Evolutionary conservation across 192 early-diverging fungal species (phyloP).

Genomic region (Entomortierella parvispora): DNA sequence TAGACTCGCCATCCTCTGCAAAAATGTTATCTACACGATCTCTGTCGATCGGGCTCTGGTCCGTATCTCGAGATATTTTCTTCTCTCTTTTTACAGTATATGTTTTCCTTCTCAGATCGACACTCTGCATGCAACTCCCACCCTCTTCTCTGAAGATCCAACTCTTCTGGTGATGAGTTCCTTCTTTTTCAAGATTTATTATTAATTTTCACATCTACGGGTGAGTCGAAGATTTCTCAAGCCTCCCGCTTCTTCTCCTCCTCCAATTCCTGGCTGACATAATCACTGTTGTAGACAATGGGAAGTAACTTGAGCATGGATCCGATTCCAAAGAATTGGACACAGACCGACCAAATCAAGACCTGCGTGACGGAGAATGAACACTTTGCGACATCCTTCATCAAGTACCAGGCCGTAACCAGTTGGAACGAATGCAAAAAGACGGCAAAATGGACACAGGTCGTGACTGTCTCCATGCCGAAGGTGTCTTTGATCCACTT

Average conservation of each 20-base stretch:
- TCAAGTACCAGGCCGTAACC: constrained; percentile 25
- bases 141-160: too few species aligned
- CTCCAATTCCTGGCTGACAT: constrained; percentile 24
- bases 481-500: constrained; percentile 3
- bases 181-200: too few species aligned
- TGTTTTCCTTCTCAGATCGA: too few species aligned
- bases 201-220: too few species aligned
- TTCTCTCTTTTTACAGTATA: too few species aligned
- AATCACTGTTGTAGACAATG: constrained; percentile 40
- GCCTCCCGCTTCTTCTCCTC: constrained; percentile 2
- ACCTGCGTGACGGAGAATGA: constrained; percentile 20
- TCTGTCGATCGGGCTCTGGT: too few species aligned
- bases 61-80: too few species aligned
- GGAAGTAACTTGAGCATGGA: constrained; percentile 46
- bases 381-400: constrained; percentile 15
- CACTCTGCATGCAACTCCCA: too few species aligned
- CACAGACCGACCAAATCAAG: constrained; percentile 20
- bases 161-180: too few species aligned
- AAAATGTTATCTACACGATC: too few species aligned
- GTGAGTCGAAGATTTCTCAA: not conserved
- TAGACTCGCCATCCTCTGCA: too few species aligned
- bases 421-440: constrained; percentile 25
- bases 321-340: constrained; percentile 33
- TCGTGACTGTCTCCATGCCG: constrained; percentile 5
- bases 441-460: constrained; percentile 29